A percentile compares a stretch with the other conserved stretches of the same genome.
These are phyloP conservation scores for Perkinsus marinus DNA, from an alignment of 169 alveolate species.

Conservation along the genomic window DNA sequence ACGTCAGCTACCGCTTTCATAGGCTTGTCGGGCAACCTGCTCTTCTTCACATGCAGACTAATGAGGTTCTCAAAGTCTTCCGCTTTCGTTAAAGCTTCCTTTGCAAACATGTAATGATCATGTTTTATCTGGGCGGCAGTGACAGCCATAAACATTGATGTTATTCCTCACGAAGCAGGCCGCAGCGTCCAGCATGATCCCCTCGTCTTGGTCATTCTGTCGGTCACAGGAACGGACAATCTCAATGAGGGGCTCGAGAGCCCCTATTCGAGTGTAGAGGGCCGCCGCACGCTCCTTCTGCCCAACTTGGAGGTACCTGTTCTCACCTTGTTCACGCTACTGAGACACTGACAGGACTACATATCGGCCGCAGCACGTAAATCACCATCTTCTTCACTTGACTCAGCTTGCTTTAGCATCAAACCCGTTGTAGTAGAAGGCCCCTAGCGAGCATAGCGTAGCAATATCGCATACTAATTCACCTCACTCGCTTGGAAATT, in stretches of 20 bases:
- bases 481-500: not conserved
- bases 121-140: conserved; percentile 54
- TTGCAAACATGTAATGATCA: conserved; percentile 62
- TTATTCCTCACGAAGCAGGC: conserved; percentile 42
- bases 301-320: conserved; percentile 4
- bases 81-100: conserved; percentile 60
- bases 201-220: not conserved
- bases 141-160: conserved; percentile 45
- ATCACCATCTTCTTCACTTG: not conserved
- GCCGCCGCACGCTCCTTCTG: conserved; percentile 53
- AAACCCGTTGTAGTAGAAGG: not conserved
- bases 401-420: not conserved
- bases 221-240: conserved; percentile 9
- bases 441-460: not conserved
- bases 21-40: conserved; percentile 11
- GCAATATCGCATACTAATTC: not conserved
- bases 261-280: conserved; percentile 47
- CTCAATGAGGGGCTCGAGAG: conserved; percentile 48
- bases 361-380: not conserved
- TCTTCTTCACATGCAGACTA: conserved; percentile 54
- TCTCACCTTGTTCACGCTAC: not conserved
- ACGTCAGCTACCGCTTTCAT: not conserved
- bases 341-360: not conserved
- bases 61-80: conserved; percentile 55
- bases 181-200: conserved; percentile 26